phyloP scores from a whole-genome alignment of 1,284 basidiomycete species.

The Athelia psychrophila region DNA sequence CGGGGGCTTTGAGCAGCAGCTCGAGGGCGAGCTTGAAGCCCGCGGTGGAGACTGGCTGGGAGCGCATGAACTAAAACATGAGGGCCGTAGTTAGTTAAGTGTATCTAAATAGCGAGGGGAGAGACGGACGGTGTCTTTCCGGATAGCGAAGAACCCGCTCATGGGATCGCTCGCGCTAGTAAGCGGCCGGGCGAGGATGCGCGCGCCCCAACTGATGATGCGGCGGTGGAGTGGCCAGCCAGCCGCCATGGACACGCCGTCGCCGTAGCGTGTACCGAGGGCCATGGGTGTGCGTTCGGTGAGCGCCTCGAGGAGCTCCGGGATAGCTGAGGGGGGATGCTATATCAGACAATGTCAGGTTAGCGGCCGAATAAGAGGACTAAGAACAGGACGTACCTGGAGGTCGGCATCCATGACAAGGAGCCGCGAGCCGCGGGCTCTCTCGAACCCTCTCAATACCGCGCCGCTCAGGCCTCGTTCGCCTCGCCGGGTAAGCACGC shows the following conservation, averaged over 20 bases:
- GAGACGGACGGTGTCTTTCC: slow-evolving; percentile 31
- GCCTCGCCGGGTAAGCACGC: slow-evolving; percentile 36
- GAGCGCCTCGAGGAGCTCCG: slow-evolving; percentile 31
- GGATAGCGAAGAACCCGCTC: slow-evolving; percentile 44
- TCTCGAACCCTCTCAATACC: slow-evolving; percentile 41
- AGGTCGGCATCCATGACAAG: slow-evolving; percentile 46
- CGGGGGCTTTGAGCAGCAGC: slow-evolving; percentile 27
- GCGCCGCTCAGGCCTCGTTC: slow-evolving; percentile 41
- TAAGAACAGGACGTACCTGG: slow-evolving; percentile 21
- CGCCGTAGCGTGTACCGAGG: slow-evolving; percentile 41
- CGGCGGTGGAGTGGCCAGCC: slow-evolving; percentile 43
- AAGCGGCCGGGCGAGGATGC: slow-evolving; percentile 37
- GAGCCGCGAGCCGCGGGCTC: slow-evolving; percentile 36
- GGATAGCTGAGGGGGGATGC: slow-evolving; percentile 42
- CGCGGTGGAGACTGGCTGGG: slow-evolving; percentile 22
- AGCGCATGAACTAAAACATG: neutral
- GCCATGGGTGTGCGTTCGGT: slow-evolving; percentile 31
- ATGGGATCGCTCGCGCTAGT: slow-evolving; percentile 41
- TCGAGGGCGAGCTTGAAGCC: slow-evolving; percentile 34
- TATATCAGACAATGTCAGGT: slow-evolving; percentile 9
- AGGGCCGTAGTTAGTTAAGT: neutral
- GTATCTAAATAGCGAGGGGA: neutral
- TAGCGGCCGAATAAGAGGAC: neutral
- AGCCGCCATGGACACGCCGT: slow-evolving; percentile 40
- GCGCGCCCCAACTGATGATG: slow-evolving; percentile 40